phyloP scores from a whole-genome alignment of 306 rosid species.

The Medicago ruthenica region DNA sequence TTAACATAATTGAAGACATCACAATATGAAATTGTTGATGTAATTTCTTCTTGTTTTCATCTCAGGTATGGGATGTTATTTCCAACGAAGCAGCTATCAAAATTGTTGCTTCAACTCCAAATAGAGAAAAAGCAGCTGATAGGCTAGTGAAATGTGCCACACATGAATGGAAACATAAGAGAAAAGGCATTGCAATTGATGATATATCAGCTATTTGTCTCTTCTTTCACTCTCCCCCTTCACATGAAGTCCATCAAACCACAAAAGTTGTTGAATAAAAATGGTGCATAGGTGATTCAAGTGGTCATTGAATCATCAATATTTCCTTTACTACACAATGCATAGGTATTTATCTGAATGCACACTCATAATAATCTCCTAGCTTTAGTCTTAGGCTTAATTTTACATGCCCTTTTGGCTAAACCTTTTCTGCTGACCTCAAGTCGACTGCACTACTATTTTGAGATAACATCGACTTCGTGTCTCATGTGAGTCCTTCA shows the following conservation, averaged over 20 bases:
- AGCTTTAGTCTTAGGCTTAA: neutral
- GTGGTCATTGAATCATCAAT: too few relatives aligned
- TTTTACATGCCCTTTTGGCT: neutral
- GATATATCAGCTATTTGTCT: slow-evolving; percentile 81
- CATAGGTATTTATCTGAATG: too few relatives aligned
- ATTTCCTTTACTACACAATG: neutral
- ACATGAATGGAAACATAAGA: slow-evolving; percentile 70
- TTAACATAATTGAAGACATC: neutral
- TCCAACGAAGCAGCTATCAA: slow-evolving; percentile 71
- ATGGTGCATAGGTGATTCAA: neutral
- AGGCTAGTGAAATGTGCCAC: slow-evolving; percentile 65
- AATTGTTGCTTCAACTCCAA: slow-evolving; percentile 56
- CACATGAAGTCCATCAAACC: slow-evolving; percentile 13
- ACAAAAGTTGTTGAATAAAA: neutral
- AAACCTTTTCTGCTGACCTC: too few relatives aligned
- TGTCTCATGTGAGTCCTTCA: neutral
- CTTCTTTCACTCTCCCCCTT: slow-evolving; percentile 52
- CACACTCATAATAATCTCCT: neutral
- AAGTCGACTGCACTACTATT: too few relatives aligned
- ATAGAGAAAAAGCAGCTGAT: slow-evolving; percentile 66
- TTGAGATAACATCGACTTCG: neutral
- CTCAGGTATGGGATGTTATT: slow-evolving; percentile 78
- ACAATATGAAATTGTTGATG: neutral
- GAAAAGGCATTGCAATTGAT: slow-evolving; percentile 68
- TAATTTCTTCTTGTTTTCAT: neutral